A percentile compares a stretch with the other conserved stretches of the same genome.
phyloP scores from a whole-genome alignment of 2,329 filamentous ascomycete species.

The Fusarium irregulare region DNA sequence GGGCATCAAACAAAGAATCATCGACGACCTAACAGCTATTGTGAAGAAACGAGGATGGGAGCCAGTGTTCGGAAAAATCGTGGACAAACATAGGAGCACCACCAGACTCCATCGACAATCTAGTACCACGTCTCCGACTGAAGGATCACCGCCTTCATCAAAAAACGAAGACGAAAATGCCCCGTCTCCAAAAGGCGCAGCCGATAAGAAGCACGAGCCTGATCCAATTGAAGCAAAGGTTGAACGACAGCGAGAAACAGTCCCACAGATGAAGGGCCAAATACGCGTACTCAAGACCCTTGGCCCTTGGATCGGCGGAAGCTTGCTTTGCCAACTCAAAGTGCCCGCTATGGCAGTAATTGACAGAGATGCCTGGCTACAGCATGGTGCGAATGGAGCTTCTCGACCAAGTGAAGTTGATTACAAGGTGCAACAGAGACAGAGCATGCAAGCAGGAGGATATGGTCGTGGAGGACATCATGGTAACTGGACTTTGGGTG shows the following conservation, averaged over 20 bases:
- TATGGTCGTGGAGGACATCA: constrained; percentile 56
- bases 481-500: constrained; percentile 70
- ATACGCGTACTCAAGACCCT: constrained; percentile 76
- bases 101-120: constrained; percentile 54
- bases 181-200: constrained; percentile 35
- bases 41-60: constrained; percentile 81
- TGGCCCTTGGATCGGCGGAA: constrained; percentile 80
- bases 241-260: constrained; percentile 48
- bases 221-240: constrained; percentile 54
- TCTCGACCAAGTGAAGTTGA: constrained; percentile 70
- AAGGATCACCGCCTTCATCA: constrained; percentile 39
- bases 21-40: constrained; percentile 78
- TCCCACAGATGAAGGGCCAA: constrained; percentile 64
- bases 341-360: constrained; percentile 76
- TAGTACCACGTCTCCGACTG: constrained; percentile 30
- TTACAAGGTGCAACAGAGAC: constrained; percentile 67
- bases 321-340: constrained; percentile 74
- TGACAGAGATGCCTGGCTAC: constrained; percentile 77
- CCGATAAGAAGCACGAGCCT: constrained; percentile 42
- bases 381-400: constrained; percentile 73
- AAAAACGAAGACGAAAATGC: constrained; percentile 43
- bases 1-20: constrained; percentile 80
- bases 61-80: constrained; percentile 75
- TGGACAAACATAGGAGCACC: constrained; percentile 64
- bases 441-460: constrained; percentile 71